Conservation (phyloP, 768 basidiomycete genomes). For the Boletus subcaerulescens region DNA sequence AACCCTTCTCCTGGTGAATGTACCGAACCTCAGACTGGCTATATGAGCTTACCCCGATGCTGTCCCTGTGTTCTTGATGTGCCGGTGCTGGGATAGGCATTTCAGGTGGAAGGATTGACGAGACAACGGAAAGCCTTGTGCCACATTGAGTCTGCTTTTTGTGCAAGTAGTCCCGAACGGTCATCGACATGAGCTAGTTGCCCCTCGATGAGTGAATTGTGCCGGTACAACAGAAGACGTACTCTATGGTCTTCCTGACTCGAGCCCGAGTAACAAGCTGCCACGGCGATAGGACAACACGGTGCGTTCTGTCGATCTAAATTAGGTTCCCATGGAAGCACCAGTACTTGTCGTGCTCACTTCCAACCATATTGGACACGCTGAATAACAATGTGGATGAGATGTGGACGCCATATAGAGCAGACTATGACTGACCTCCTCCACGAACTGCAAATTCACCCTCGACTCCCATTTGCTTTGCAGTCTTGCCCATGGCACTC, state of each 20-base stretch:
- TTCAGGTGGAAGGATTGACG: slow-evolving; percentile 28
- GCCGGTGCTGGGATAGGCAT: slow-evolving; percentile 29
- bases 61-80: slow-evolving; percentile 31
- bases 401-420: neutral
- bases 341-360: slow-evolving; percentile 33
- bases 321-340: slow-evolving; percentile 1
- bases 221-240: slow-evolving; percentile 24
- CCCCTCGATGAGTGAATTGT: slow-evolving; percentile 1
- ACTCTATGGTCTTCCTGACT: slow-evolving; percentile 79
- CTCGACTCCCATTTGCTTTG: slow-evolving; percentile 68
- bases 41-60: slow-evolving; percentile 27
- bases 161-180: slow-evolving; percentile 66
- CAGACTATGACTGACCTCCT: slow-evolving; percentile 56
- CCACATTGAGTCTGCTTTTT: slow-evolving; percentile 42
- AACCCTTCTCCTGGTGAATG: slow-evolving; percentile 31
- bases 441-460: slow-evolving; percentile 65
- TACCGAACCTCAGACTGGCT: slow-evolving; percentile 25
- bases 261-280: slow-evolving; percentile 78
- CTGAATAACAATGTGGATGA: slow-evolving; percentile 36
- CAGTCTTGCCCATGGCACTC: slow-evolving; percentile 77
- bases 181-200: slow-evolving; percentile 56
- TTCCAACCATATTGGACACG: slow-evolving; percentile 85
- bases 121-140: slow-evolving; percentile 21
- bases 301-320: slow-evolving; percentile 57
- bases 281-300: slow-evolving; percentile 79